A percentile compares a stretch with the other conserved stretches of the same genome.
phyloP scores from a whole-genome alignment of 345 rosid species.

The Raphanus sativus region DNA sequence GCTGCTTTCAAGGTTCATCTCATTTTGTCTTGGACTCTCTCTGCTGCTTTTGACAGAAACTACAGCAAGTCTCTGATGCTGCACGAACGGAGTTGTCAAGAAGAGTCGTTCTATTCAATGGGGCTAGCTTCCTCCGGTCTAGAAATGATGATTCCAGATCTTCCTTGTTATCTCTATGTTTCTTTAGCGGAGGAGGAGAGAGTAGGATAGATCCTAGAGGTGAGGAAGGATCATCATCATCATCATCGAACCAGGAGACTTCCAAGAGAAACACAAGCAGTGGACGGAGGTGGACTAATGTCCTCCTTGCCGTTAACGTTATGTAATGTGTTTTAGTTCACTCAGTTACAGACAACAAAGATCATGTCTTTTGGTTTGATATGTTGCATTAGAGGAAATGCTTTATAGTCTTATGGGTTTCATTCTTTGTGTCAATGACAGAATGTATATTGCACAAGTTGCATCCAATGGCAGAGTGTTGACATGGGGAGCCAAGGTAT shows the following conservation, averaged over 20 bases:
- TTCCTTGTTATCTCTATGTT: constrained; percentile 40
- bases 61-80: constrained; percentile 31
- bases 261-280: constrained; percentile 46
- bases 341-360: neutral
- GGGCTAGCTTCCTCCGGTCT: constrained; percentile 31
- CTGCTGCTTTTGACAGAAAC: constrained; percentile 20
- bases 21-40: neutral
- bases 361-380: neutral
- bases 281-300: constrained; percentile 65
- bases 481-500: constrained; percentile 80
- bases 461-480: constrained; percentile 67
- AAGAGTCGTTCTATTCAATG: constrained; percentile 37
- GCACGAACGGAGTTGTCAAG: constrained; percentile 48
- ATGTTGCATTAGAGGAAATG: constrained; percentile 11
- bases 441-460: constrained; percentile 72
- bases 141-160: constrained; percentile 42
- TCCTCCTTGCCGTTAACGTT: constrained; percentile 68
- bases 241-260: constrained; percentile 23
- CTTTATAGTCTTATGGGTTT: constrained; percentile 21
- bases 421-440: constrained; percentile 27
- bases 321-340: constrained; percentile 50
- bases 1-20: neutral
- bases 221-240: constrained; percentile 39
- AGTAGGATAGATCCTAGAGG: constrained; percentile 35
- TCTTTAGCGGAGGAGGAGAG: constrained; percentile 56